Evolutionary conservation across 805 yeast genomes (phyloP).

Genomic region (Isabelozyma rhagii): DNA sequence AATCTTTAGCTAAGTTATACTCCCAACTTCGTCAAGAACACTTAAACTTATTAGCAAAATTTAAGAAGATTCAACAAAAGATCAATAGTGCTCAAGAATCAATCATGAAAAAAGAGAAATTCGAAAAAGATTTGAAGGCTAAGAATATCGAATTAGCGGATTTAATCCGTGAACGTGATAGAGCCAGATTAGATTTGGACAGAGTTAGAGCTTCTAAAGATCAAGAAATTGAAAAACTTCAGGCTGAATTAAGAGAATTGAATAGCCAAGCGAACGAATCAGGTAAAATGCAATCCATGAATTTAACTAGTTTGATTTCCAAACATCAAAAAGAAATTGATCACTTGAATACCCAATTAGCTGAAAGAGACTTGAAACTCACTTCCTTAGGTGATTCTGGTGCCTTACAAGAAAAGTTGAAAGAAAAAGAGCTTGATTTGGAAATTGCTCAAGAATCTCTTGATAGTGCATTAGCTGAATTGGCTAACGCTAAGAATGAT

Average conservation of each 20-base stretch:
- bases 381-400: slow-evolving; percentile 19
- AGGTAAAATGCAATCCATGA: slow-evolving; percentile 62
- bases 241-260: slow-evolving; percentile 60
- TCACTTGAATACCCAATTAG: slow-evolving; percentile 47
- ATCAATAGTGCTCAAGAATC: slow-evolving; percentile 90
- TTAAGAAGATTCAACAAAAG: slow-evolving; percentile 79
- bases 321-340: slow-evolving; percentile 65
- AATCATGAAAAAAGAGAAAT: slow-evolving; percentile 72
- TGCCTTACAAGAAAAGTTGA: slow-evolving; percentile 43
- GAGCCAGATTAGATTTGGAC: slow-evolving; percentile 81
- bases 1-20: slow-evolving; percentile 82
- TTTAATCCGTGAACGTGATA: slow-evolving; percentile 82
- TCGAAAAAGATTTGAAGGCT: slow-evolving; percentile 79
- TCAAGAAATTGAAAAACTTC: slow-evolving; percentile 61
- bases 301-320: slow-evolving; percentile 54
- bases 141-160: slow-evolving; percentile 88
- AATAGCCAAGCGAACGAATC: slow-evolving; percentile 55
- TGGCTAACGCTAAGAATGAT: slow-evolving; percentile 50
- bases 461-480: slow-evolving; percentile 64
- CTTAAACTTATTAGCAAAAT: slow-evolving; percentile 68
- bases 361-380: slow-evolving; percentile 25
- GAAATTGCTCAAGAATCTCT: slow-evolving; percentile 77
- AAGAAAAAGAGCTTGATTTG: slow-evolving; percentile 72
- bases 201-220: slow-evolving; percentile 62
- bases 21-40: slow-evolving; percentile 92